Conservation (phyloP, 129 eudicot species). For the Cynara cardunculus region DNA sequence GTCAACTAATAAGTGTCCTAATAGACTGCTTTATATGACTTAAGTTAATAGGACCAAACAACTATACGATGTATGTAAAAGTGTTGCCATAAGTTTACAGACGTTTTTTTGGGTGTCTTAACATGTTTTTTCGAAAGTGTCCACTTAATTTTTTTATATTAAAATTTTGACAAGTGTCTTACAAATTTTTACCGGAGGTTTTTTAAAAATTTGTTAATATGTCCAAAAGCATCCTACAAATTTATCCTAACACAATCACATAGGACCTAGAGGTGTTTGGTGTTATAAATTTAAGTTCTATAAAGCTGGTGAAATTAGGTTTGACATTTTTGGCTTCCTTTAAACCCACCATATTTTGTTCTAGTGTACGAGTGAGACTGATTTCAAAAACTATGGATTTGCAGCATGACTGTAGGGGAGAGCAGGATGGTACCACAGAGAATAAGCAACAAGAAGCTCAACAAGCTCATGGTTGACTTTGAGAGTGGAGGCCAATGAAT, state of each 20-base stretch:
- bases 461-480: slow-evolving; percentile 63
- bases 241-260: background rate
- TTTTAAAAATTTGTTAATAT: background rate
- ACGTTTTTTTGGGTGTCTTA: background rate
- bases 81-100: background rate
- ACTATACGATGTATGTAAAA: background rate
- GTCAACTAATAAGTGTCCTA: background rate
- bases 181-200: no score
- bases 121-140: background rate
- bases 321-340: background rate
- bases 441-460: slow-evolving; percentile 81
- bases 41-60: background rate
- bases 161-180: background rate
- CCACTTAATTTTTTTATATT: background rate
- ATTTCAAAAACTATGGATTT: background rate
- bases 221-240: background rate
- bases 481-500: slow-evolving; percentile 21
- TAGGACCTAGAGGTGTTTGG: background rate
- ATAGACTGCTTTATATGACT: background rate
- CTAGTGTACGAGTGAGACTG: background rate
- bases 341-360: background rate
- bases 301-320: background rate
- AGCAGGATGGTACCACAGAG: slow-evolving; percentile 46
- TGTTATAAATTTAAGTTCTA: background rate
- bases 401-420: slow-evolving; percentile 44